phyloP scores from a whole-genome alignment of 345 rosid genomes.

The Schrenkiella parvula region DNA sequence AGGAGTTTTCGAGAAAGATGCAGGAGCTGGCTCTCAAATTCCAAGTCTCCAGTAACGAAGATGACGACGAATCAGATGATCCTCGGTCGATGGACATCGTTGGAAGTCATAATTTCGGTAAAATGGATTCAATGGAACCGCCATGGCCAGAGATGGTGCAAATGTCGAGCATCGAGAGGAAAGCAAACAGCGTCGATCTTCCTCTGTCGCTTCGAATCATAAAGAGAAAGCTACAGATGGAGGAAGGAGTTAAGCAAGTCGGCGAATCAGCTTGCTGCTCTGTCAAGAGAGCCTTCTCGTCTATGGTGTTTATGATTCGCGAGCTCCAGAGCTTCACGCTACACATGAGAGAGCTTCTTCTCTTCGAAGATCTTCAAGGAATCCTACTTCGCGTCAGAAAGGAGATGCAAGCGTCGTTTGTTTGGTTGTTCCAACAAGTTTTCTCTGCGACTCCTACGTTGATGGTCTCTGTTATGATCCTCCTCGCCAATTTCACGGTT shows the following conservation, averaged over 20 bases:
- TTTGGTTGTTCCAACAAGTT: slow-evolving; percentile 92
- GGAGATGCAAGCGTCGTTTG: slow-evolving; percentile 86
- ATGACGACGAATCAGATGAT: not conserved
- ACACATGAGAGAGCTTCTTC: slow-evolving; percentile 73
- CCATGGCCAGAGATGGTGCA: slow-evolving; percentile 44
- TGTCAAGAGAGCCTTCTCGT: slow-evolving; percentile 78
- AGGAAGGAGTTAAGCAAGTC: slow-evolving; percentile 57
- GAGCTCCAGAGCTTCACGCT: slow-evolving; percentile 73
- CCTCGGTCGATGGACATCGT: not conserved
- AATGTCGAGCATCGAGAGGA: slow-evolving; percentile 63
- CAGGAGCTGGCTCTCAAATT: slow-evolving; percentile 52
- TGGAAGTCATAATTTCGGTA: not conserved
- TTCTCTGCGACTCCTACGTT: slow-evolving; percentile 91
- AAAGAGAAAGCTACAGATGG: slow-evolving; percentile 72
- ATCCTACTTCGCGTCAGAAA: slow-evolving; percentile 61
- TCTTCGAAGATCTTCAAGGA: slow-evolving; percentile 67
- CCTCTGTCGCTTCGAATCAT: slow-evolving; percentile 83
- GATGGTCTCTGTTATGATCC: slow-evolving; percentile 92
- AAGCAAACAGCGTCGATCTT: slow-evolving; percentile 79
- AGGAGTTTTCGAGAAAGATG: slow-evolving; percentile 62
- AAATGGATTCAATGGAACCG: slow-evolving; percentile 12
- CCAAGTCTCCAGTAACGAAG: slow-evolving; percentile 45
- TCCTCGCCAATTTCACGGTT: slow-evolving; percentile 81
- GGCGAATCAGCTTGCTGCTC: slow-evolving; percentile 74
- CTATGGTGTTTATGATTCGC: slow-evolving; percentile 88